Percentiles rank a stretch among this genome's conserved stretches.
Evolutionary conservation across 129 eudicot genomes (phyloP).

Genomic region (Dittrichia graveolens): DNA sequence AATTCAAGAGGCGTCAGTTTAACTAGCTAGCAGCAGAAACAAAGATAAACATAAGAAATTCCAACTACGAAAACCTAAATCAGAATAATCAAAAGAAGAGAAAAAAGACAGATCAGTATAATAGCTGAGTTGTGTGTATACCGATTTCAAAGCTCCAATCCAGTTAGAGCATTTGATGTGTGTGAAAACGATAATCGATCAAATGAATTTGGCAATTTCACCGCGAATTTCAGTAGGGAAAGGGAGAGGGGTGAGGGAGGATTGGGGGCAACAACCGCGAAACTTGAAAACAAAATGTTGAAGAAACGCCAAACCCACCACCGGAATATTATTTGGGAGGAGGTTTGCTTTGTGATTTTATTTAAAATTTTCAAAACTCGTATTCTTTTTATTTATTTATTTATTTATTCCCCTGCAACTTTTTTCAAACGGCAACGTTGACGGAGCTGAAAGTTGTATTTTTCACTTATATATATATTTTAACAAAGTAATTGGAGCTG

Average conservation of each 20-base stretch:
- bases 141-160: constrained; percentile 39
- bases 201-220: constrained; percentile 16
- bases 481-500: no score
- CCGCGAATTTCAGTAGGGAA: constrained; percentile 16
- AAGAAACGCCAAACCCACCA: constrained; percentile 29
- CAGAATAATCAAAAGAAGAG: background rate
- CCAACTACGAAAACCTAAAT: constrained; percentile 24
- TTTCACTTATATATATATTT: no score
- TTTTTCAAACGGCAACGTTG: background rate
- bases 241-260: constrained; percentile 33
- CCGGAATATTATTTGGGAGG: constrained; percentile 18
- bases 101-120: constrained; percentile 21
- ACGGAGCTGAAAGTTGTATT: no score
- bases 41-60: constrained; percentile 15
- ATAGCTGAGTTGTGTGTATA: constrained; percentile 20
- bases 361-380: constrained; percentile 11
- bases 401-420: background rate
- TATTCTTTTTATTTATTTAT: background rate
- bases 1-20: constrained; percentile 13
- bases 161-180: constrained; percentile 14
- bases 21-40: constrained; percentile 26
- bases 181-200: constrained; percentile 20
- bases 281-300: constrained; percentile 48
- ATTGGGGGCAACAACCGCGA: constrained; percentile 66
- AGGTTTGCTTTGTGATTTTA: constrained; percentile 23